Percentiles rank a stretch among this genome's conserved stretches.
Evolutionary conservation across 1,284 basidiomycete genomes (phyloP).

Genomic region (Austroboletus niveus): DNA sequence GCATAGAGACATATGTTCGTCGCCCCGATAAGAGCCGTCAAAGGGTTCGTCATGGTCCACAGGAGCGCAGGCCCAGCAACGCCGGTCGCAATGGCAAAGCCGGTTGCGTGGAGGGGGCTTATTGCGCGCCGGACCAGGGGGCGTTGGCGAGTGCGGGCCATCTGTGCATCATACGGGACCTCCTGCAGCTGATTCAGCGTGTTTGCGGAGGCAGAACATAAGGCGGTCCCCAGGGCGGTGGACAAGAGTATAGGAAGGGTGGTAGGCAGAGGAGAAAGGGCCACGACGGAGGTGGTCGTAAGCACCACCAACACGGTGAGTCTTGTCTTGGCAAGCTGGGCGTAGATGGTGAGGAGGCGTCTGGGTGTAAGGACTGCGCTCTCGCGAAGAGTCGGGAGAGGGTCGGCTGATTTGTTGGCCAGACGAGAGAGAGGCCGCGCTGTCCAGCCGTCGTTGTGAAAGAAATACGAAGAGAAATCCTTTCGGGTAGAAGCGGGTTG

Average conservation of each 20-base stretch:
- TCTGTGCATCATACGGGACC: constrained; percentile 95
- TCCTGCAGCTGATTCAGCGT: constrained; percentile 95
- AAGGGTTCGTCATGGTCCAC: constrained; percentile 85
- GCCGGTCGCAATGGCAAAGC: constrained; percentile 77
- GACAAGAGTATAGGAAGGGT: constrained; percentile 83
- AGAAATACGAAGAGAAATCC: constrained; percentile 57
- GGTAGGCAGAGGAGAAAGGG: constrained; percentile 84
- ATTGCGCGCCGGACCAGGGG: constrained; percentile 88
- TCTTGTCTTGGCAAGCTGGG: constrained; percentile 84
- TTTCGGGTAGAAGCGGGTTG: constrained; percentile 19
- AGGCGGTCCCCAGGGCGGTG: constrained; percentile 85
- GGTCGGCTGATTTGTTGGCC: constrained; percentile 4
- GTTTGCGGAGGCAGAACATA: constrained; percentile 94
- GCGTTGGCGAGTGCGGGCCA: constrained; percentile 85
- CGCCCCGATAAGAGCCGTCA: constrained; percentile 81
- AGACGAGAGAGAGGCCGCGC: constrained; percentile 12
- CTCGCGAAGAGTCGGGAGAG: constrained; percentile 24
- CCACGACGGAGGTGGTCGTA: constrained; percentile 91
- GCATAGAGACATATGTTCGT: constrained; percentile 91
- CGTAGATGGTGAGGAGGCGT: constrained; percentile 68
- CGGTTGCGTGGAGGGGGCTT: constrained; percentile 80
- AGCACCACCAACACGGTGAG: constrained; percentile 89
- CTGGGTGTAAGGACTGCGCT: constrained; percentile 46
- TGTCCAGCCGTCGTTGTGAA: constrained; percentile 52
- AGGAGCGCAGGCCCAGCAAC: constrained; percentile 77